phyloP scores from a whole-genome alignment of 2,329 filamentous ascomycete species.

The Xylaria sp. region DNA sequence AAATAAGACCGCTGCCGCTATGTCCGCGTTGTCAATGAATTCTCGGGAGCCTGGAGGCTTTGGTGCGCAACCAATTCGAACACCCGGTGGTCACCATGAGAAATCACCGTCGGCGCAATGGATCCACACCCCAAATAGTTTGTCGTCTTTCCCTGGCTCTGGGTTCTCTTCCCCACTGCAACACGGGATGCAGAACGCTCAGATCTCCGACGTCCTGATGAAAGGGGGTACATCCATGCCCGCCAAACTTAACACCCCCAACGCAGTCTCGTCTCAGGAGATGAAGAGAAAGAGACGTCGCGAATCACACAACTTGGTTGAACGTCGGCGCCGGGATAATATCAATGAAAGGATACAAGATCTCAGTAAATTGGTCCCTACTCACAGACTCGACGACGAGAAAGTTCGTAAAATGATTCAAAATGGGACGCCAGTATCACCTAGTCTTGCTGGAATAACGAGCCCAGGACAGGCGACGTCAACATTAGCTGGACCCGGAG shows the following conservation, averaged over 20 bases:
- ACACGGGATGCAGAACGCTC: slow-evolving; percentile 69
- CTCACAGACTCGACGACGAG: slow-evolving; percentile 94
- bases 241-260: slow-evolving; percentile 74
- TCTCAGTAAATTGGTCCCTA: slow-evolving; percentile 89
- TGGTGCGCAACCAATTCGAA: slow-evolving; percentile 80
- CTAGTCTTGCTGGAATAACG: slow-evolving; percentile 77
- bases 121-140: slow-evolving; percentile 86
- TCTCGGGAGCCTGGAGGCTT: slow-evolving; percentile 77
- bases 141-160: slow-evolving; percentile 88
- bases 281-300: slow-evolving; percentile 91
- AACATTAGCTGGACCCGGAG: slow-evolving; percentile 84
- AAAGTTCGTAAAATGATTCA: slow-evolving; percentile 95
- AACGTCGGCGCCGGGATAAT: slow-evolving; percentile 93
- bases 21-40: slow-evolving; percentile 76
- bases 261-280: slow-evolving; percentile 81
- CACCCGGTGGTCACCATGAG: slow-evolving; percentile 73
- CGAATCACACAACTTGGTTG: slow-evolving; percentile 96
- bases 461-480: slow-evolving; percentile 84
- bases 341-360: slow-evolving; percentile 99
- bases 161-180: slow-evolving; percentile 86
- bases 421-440: slow-evolving; percentile 90
- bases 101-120: slow-evolving; percentile 90
- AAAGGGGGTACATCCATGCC: slow-evolving; percentile 91
- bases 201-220: slow-evolving; percentile 88
- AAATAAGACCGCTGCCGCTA: slow-evolving; percentile 78